phyloP scores from a whole-genome alignment of 1,284 basidiomycete genomes.

The Caloboletus inedulis region DNA sequence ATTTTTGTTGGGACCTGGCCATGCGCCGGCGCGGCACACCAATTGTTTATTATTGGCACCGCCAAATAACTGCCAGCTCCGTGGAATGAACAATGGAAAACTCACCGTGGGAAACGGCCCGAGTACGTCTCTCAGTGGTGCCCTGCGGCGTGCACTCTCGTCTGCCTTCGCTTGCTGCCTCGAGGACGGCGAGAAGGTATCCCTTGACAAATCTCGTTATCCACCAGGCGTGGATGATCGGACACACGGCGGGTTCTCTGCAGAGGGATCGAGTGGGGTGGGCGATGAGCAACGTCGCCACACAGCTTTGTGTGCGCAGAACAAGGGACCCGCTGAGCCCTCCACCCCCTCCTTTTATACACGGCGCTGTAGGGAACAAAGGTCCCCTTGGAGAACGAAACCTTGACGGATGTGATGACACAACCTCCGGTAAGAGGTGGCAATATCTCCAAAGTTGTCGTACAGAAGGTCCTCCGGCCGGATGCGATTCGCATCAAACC shows the following conservation, averaged over 20 bases:
- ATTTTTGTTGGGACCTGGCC: constrained; percentile 25
- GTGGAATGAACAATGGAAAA: constrained; percentile 30
- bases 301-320: constrained; percentile 14
- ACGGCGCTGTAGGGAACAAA: constrained; percentile 1
- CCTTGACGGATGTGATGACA: constrained; percentile 15
- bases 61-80: constrained; percentile 23
- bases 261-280: constrained; percentile 12
- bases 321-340: not conserved
- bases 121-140: constrained; percentile 9
- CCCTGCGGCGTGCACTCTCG: constrained; percentile 13
- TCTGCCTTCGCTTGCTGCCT: constrained; percentile 33
- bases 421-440: constrained; percentile 5
- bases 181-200: constrained; percentile 31
- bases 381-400: not conserved
- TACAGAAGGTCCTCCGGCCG: not conserved
- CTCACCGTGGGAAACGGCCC: constrained; percentile 30
- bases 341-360: constrained; percentile 21
- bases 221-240: constrained; percentile 26
- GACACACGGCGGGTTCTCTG: constrained; percentile 9
- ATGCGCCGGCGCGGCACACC: constrained; percentile 21
- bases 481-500: constrained; percentile 18
- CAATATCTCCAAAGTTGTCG: constrained; percentile 14
- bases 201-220: constrained; percentile 27
- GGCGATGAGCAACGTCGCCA: constrained; percentile 1
- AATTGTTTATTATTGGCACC: constrained; percentile 28